These are phyloP conservation scores for Cynanchum wilfordii DNA, from an alignment of 257 asterid species.

Conservation along the genomic window DNA sequence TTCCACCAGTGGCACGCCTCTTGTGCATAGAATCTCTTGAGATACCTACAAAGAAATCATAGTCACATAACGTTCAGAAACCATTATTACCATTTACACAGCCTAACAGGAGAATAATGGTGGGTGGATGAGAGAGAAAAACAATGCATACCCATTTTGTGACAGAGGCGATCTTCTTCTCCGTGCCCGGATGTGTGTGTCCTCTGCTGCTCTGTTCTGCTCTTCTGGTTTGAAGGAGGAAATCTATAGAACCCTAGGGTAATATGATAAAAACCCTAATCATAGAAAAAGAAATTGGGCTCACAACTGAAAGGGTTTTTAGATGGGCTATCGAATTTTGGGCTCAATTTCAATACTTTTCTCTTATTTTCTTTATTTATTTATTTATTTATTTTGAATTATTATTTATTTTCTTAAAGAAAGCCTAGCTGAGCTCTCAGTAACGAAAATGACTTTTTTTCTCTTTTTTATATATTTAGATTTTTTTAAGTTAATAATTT, in stretches of 20 bases:
- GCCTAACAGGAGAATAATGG: background rate
- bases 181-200: background rate
- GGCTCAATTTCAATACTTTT: background rate
- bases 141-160: slow-evolving; percentile 21
- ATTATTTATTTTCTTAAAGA: too few species aligned
- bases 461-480: too few species aligned
- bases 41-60: slow-evolving; percentile 37
- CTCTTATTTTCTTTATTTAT: background rate
- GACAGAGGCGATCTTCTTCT: slow-evolving; percentile 3
- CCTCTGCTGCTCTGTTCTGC: background rate
- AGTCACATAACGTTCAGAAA: background rate
- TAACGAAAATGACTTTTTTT: too few species aligned
- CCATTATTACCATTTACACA: background rate
- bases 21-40: slow-evolving; percentile 92
- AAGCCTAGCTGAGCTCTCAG: too few species aligned
- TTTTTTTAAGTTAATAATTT: too few species aligned
- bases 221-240: background rate
- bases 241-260: background rate
- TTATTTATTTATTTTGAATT: too few species aligned
- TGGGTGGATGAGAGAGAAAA: background rate
- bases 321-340: background rate
- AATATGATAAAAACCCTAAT: slow-evolving; percentile 21
- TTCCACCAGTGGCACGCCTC: slow-evolving; percentile 86
- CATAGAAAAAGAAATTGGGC: background rate
- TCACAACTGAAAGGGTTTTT: background rate